Base-by-base conservation (phyloP, 1,284 basidiomycete species). In the Moniliella sp. region DNA sequence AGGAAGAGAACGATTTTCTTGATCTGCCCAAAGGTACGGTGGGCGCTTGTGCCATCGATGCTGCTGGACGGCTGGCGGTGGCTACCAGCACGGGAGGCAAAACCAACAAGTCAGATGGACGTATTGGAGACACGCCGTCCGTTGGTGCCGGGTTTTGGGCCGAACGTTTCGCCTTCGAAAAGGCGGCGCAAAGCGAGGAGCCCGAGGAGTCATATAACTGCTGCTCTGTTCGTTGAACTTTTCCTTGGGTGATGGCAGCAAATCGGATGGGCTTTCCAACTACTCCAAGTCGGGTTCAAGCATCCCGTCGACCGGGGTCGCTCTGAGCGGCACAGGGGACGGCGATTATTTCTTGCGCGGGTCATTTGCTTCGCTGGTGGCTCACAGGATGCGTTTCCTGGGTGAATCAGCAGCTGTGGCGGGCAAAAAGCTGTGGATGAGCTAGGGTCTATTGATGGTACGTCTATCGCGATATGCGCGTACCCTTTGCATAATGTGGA, bases 131-230 rank as follows among this genome's bases (percentile, higher is more conserved):
- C 47, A 81, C 79, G 1, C 77, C 78, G 0, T 61, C 69, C 18
- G 74, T 76, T 68, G 78, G 75, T 1, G 63, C 69, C 8, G 79
- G 79, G 0, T 82, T 75, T 61, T 79, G 76, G 76, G 76, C 77
- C 4, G 76, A 77, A 46, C 70, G 76, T 55, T 82, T 78, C 77
- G 46, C 49, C 12, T 5, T 15, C 5, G 17, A 54, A 57, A 15
- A 49, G 52, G 4, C 55, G 66, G 19, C 8, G 13, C n/a, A 21
- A 10, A 4, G 12, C 17, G 30, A 5, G 17, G 12, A 4, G 30
- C 11, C 19, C 13, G 4, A 13, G 17, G 9, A 26, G 8, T 17
- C 15, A 28, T 1, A 5, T n/a, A 13, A 26, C 18, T 11, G 23
- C 21, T 27, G 18, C 15, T 8, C 15, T 31, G 27, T 17, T 30